Evolutionary conservation across 176 grass and related monocot genomes (phyloP), one percentile per base, ranked within the genome.

Genomic region (Cymbopogon citratus): DNA sequence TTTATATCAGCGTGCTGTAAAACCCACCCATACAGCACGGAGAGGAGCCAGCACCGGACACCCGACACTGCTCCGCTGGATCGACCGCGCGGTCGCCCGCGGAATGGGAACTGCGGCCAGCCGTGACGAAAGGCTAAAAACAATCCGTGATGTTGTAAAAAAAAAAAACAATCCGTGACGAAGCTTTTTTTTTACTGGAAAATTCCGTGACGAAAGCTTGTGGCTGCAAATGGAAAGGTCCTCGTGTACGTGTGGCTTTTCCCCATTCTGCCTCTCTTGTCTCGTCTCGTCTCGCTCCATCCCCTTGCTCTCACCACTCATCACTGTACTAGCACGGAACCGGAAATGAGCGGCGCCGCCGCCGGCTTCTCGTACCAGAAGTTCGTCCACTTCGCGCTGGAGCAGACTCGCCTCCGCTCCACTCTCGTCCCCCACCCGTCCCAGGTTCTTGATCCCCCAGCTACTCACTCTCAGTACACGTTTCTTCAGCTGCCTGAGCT

Each of bases 381-480:
- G n/a, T 98, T 94, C 82, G 90, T 89, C 61, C 71, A 62, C 39
- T 80, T 91, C 46, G 95, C 90, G 70, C 39, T 98, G 86, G 88
- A 92, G 46, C 90, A 89, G 75, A 89, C 88, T 66, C 76, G 84
- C 40, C 88, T 85, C 70, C 92, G 90, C 68, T 87, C 88, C 43
- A 51, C 71, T 21, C 92, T 98, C 78, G 34, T 59, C 28, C 86
- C 94, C 7, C 87, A 94, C 35, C 86, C 88, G 10, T 94, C 92
- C 48, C 95, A 92, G 85, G 94, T 97, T 60, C 31, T 59, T 64
- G 3, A n/a, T 56, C 3, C n/a, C 72, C 61, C 40, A 34, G 6
- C 25, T 63, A 60, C 25, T 14, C 12, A 26, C 59, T 62, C 59
- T 62, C 11, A 15, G 3, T 5, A n/a, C 31, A 43, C 35, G 15